Conservation (phyloP, 768 basidiomycete species). For the Cystoderma amianthinum region DNA sequence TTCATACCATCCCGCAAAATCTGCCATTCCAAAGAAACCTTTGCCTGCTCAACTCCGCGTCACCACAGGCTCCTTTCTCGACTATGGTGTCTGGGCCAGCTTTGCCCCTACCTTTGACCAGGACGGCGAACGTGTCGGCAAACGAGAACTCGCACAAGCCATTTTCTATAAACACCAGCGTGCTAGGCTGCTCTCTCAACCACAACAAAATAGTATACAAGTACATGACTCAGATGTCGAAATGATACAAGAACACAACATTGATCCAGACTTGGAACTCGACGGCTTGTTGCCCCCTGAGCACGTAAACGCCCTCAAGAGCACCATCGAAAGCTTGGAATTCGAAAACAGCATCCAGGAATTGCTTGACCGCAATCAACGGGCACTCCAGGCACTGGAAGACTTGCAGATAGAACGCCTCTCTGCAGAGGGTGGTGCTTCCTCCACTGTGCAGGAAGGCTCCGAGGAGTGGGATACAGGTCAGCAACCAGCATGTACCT, state of each 20-base stretch:
- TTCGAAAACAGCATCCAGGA: conserved; percentile 66
- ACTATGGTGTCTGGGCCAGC: conserved; percentile 69
- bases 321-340: conserved; percentile 51
- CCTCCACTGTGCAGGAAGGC: conserved; percentile 45
- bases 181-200: conserved; percentile 19
- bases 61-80: conserved; percentile 62
- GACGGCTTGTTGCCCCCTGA: conserved; percentile 51
- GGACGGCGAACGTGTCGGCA: conserved; percentile 66
- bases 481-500: too few species aligned
- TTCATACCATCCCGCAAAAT: conserved; percentile 40
- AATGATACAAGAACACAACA: conserved; percentile 8
- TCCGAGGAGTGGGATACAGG: conserved; percentile 84
- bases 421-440: conserved; percentile 33
- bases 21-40: conserved; percentile 30
- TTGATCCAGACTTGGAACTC: conserved; percentile 33
- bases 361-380: conserved; percentile 57
- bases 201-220: conserved; percentile 13
- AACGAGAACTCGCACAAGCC: conserved; percentile 51
- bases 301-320: conserved; percentile 50
- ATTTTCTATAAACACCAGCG: conserved; percentile 44
- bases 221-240: conserved; percentile 1
- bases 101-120: conserved; percentile 81
- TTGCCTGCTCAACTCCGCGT: conserved; percentile 46
- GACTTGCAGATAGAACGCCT: conserved; percentile 58
- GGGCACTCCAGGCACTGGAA: conserved; percentile 56